These are phyloP conservation scores for Neurospora sp. DNA, from an alignment of 495 filamentous ascomycete species.

Conservation along the genomic window DNA sequence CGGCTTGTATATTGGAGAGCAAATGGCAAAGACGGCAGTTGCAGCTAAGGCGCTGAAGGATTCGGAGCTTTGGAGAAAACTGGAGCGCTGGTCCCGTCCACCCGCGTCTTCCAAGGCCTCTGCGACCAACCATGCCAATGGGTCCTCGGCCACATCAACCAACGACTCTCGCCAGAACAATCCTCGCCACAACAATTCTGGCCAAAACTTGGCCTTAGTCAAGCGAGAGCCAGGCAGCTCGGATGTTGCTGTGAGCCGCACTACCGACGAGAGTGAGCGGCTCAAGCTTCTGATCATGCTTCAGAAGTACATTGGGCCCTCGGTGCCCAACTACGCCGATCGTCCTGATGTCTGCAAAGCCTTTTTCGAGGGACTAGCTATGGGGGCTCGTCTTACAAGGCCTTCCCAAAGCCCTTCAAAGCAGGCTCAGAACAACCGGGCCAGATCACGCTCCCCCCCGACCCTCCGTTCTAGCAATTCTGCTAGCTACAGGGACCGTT, in stretches of 20 bases:
- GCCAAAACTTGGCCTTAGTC: not conserved
- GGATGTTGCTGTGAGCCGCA: not conserved
- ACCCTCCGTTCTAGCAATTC: not conserved
- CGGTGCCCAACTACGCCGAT: not conserved
- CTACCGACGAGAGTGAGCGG: not conserved
- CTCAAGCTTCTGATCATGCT: slow-evolving; percentile 2
- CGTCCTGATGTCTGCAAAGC: slow-evolving; percentile 11
- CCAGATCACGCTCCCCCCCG: not conserved
- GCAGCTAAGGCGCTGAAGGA: slow-evolving; percentile 6
- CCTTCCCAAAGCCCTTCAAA: not conserved
- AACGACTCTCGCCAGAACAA: not conserved
- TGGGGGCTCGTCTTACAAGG: slow-evolving; percentile 12
- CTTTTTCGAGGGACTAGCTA: slow-evolving; percentile 22
- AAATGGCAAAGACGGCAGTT: not conserved
- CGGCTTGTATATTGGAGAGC: not conserved
- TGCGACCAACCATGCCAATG: not conserved
- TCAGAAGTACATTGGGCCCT: not conserved
- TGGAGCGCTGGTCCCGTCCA: not conserved
- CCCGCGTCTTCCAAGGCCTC: too few species aligned
- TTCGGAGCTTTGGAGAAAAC: not conserved
- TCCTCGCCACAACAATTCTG: not conserved
- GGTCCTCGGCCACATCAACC: not conserved
- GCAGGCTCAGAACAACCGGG: not conserved
- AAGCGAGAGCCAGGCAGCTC: not conserved
- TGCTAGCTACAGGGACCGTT: slow-evolving; percentile 9